These are phyloP conservation scores for Teunomyces atbi DNA, from an alignment of 805 yeast genomes.

Conservation along the genomic window DNA sequence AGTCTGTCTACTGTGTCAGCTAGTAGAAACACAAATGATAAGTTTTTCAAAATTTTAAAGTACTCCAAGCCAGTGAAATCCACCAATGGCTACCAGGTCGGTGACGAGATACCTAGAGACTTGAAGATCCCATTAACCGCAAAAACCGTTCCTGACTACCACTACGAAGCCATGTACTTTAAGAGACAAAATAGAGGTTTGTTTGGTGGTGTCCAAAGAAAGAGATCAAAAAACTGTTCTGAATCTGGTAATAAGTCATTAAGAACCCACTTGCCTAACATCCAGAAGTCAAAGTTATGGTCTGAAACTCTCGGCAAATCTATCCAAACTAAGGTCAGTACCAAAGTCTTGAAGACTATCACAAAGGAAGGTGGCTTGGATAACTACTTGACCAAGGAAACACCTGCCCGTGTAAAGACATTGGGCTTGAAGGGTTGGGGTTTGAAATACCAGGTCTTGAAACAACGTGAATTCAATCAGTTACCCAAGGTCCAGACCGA, in stretches of 20 bases:
- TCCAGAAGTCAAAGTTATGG: constrained; percentile 74
- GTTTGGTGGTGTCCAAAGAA: constrained; percentile 83
- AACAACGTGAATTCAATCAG: constrained; percentile 38
- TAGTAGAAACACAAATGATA: constrained; percentile 19
- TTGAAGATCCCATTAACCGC: constrained; percentile 22
- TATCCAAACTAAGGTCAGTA: constrained; percentile 61
- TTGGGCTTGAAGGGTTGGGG: constrained; percentile 93
- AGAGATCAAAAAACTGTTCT: constrained; percentile 73
- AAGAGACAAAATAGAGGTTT: constrained; percentile 86
- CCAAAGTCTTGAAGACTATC: constrained; percentile 82
- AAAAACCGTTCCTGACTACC: constrained; percentile 33
- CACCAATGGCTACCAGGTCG: constrained; percentile 33
- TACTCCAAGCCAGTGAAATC: constrained; percentile 37
- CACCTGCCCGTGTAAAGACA: constrained; percentile 86
- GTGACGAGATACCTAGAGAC: constrained; percentile 31
- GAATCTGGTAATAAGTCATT: constrained; percentile 74
- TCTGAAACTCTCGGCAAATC: constrained; percentile 68
- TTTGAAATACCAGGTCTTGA: constrained; percentile 71
- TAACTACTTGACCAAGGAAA: constrained; percentile 80
- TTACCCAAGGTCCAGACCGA: constrained; percentile 34
- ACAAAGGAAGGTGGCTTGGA: constrained; percentile 95
- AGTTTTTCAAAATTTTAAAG: constrained; percentile 40
- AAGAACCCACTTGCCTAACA: constrained; percentile 79
- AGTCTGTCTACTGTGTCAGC: constrained; percentile 2
- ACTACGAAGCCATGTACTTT: constrained; percentile 72